Conservation (phyloP, 2,329 filamentous ascomycete genomes). For the Pezicula rhizophila region DNA sequence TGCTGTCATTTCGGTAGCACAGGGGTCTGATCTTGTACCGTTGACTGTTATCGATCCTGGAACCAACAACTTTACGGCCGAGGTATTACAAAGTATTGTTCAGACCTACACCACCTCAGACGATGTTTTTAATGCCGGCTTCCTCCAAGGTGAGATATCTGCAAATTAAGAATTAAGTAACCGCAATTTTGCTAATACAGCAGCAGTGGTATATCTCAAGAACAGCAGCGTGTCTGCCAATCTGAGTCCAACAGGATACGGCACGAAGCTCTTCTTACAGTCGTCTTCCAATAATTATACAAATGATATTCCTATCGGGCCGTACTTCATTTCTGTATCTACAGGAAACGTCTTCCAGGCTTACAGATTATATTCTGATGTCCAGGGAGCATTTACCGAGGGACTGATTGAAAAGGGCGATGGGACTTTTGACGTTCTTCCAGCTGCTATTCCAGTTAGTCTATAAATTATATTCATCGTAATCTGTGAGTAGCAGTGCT, state of each 20-base stretch:
- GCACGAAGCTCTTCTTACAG: slow-evolving; percentile 18
- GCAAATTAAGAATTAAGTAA: too few species aligned
- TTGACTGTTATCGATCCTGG: slow-evolving; percentile 3
- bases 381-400: slow-evolving; percentile 43
- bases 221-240: not conserved
- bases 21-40: not conserved
- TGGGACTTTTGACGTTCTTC: slow-evolving; percentile 36
- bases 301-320: slow-evolving; percentile 34
- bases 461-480: not conserved
- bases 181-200: not conserved
- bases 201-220: not conserved
- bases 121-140: slow-evolving; percentile 5
- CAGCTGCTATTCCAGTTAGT: slow-evolving; percentile 29
- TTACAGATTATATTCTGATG: slow-evolving; percentile 43
- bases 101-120: slow-evolving; percentile 2
- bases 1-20: not conserved
- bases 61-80: not conserved
- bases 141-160: not conserved
- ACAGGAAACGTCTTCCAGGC: slow-evolving; percentile 40
- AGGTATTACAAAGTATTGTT: not conserved
- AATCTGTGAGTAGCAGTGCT: too few species aligned
- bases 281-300: slow-evolving; percentile 6
- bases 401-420: slow-evolving; percentile 31
- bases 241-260: slow-evolving; percentile 5
- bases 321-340: slow-evolving; percentile 40